Conservation (phyloP, 345 rosid species). For the Tarenaya hassleriana region DNA sequence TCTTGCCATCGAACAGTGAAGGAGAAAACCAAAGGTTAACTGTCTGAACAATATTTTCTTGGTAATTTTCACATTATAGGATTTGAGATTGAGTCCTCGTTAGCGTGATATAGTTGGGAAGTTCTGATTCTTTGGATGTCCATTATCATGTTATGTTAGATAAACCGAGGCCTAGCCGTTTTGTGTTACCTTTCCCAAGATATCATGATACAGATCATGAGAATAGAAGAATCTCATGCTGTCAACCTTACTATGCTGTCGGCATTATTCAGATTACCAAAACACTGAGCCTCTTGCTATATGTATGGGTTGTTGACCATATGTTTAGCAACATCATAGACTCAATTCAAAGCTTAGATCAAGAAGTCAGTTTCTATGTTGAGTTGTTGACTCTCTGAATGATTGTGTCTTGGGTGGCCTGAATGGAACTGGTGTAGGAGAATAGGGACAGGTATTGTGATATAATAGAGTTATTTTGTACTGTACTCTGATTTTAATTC, state of each 20-base stretch:
- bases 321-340: too few species aligned
- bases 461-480: too few species aligned
- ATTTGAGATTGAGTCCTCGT: background rate
- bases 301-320: too few species aligned
- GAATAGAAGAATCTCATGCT: background rate
- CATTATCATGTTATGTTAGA: background rate
- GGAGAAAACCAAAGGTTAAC: background rate
- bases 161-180: background rate
- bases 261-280: conserved; percentile 1
- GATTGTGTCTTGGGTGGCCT: too few species aligned
- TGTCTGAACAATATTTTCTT: conserved; percentile 10
- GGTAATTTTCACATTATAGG: background rate
- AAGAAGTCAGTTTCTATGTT: too few species aligned
- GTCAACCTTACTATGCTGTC: background rate
- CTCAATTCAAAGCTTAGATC: too few species aligned
- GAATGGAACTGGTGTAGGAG: too few species aligned
- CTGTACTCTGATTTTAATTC: too few species aligned
- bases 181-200: background rate
- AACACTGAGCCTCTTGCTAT: too few species aligned
- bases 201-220: background rate
- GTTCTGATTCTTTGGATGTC: background rate
- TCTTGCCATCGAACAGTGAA: background rate
- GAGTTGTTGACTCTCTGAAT: too few species aligned
- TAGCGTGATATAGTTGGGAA: background rate
- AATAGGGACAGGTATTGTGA: too few species aligned